phyloP scores from a whole-genome alignment of 1,284 basidiomycete genomes.

The Pseudozyma pruni region DNA sequence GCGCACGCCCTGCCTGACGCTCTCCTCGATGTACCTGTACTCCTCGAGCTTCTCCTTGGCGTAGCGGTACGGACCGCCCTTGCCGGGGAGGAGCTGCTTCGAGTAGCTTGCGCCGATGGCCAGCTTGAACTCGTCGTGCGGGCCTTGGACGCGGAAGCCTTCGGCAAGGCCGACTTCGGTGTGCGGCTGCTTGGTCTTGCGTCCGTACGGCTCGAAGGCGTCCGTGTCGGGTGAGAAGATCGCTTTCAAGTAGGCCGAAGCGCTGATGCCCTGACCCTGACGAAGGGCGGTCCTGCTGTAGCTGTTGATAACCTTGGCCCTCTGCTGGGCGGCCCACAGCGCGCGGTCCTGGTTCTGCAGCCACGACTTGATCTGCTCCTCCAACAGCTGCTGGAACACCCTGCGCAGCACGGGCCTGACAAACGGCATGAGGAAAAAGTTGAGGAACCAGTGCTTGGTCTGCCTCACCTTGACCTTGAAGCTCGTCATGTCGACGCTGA shows the following conservation, averaged over 20 bases:
- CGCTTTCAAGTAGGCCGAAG: constrained; percentile 70
- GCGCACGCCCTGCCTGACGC: constrained; percentile 25
- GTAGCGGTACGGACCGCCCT: constrained; percentile 56
- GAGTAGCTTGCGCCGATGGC: constrained; percentile 70
- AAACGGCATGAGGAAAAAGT: constrained; percentile 64
- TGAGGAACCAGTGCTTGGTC: constrained; percentile 59
- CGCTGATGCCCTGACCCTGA: constrained; percentile 65
- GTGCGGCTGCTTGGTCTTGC: constrained; percentile 67
- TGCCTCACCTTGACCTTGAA: constrained; percentile 61
- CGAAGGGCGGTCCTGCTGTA: constrained; percentile 39
- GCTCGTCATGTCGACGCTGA: constrained; percentile 69
- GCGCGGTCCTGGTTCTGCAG: constrained; percentile 56
- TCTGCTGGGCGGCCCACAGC: constrained; percentile 69
- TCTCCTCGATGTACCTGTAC: constrained; percentile 61
- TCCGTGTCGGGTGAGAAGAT: constrained; percentile 68
- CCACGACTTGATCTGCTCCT: constrained; percentile 65
- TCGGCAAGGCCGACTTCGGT: constrained; percentile 41
- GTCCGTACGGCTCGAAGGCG: constrained; percentile 61
- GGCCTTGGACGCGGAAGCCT: constrained; percentile 61
- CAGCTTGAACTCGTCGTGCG: constrained; percentile 70
- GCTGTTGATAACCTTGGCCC: constrained; percentile 70
- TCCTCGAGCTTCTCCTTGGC: constrained; percentile 67
- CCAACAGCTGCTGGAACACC: constrained; percentile 65
- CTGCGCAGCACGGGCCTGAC: constrained; percentile 50
- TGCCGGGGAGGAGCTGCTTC: constrained; percentile 69